Conservation (phyloP, 2,329 filamentous ascomycete species). For the Penicillium brasilianum region DNA sequence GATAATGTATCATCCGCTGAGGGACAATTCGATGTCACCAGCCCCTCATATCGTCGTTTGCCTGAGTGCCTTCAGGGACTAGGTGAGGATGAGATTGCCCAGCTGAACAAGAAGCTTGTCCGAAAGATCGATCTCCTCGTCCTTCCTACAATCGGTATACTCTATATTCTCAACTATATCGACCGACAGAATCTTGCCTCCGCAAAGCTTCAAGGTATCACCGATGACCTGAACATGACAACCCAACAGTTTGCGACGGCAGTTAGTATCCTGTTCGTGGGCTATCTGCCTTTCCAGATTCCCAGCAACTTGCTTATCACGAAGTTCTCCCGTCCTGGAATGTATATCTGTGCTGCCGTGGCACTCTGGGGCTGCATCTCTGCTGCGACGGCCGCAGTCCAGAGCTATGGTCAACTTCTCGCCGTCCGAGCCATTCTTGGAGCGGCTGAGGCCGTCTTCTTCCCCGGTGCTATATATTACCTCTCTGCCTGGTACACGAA, state of each 20-base stretch:
- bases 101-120: slow-evolving; percentile 32
- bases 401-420: slow-evolving; percentile 61
- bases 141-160: slow-evolving; percentile 40
- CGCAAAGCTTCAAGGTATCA: slow-evolving; percentile 50
- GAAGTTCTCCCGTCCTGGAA: slow-evolving; percentile 55
- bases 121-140: slow-evolving; percentile 41
- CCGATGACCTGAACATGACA: slow-evolving; percentile 46
- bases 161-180: slow-evolving; percentile 51
- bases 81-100: slow-evolving; percentile 27
- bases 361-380: slow-evolving; percentile 66
- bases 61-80: slow-evolving; percentile 34
- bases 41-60: slow-evolving; percentile 26
- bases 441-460: slow-evolving; percentile 67
- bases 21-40: slow-evolving; percentile 27
- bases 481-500: slow-evolving; percentile 51
- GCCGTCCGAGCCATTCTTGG: slow-evolving; percentile 64
- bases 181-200: slow-evolving; percentile 47
- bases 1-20: slow-evolving; percentile 32
- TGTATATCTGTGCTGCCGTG: slow-evolving; percentile 61
- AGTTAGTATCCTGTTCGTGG: slow-evolving; percentile 36
- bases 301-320: slow-evolving; percentile 59
- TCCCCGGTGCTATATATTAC: slow-evolving; percentile 52
- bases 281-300: slow-evolving; percentile 42
- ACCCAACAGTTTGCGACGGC: slow-evolving; percentile 42
- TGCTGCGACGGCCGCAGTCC: slow-evolving; percentile 59